Percentiles rank a stretch among this genome's conserved stretches.
These are phyloP conservation scores for Glycine latifolia DNA, from an alignment of 306 rosid genomes.

Conservation along the genomic window DNA sequence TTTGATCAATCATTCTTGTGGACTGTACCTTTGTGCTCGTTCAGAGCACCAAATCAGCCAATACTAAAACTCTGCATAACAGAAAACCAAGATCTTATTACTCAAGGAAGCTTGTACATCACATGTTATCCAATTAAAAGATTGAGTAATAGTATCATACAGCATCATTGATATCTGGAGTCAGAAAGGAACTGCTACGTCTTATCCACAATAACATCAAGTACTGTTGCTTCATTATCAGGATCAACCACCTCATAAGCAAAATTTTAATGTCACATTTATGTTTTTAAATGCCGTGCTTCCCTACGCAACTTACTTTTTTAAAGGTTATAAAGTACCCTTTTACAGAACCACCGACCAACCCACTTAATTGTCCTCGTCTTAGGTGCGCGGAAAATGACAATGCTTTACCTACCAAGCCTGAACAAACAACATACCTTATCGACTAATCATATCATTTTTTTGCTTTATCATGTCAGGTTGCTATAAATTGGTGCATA, in stretches of 20 bases:
- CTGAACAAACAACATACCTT: not conserved
- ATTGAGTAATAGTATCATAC: not conserved
- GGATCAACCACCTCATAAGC: slow-evolving; percentile 39
- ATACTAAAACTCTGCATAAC: not conserved
- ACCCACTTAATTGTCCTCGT: slow-evolving; percentile 36
- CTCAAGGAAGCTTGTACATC: slow-evolving; percentile 3
- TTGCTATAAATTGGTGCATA: slow-evolving; percentile 96
- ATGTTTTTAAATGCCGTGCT: slow-evolving; percentile 22
- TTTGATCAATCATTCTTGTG: not conserved
- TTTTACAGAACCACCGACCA: slow-evolving; percentile 29
- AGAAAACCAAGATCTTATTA: not conserved
- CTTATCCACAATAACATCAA: slow-evolving; percentile 21
- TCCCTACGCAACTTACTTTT: slow-evolving; percentile 27
- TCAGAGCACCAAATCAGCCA: slow-evolving; percentile 8
- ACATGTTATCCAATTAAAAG: not conserved
- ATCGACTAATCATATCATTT: slow-evolving; percentile 12
- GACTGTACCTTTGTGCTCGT: not conserved
- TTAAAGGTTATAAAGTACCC: slow-evolving; percentile 14
- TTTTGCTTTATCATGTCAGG: slow-evolving; percentile 55
- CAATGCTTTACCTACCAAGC: slow-evolving; percentile 1
- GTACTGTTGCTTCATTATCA: slow-evolving; percentile 21
- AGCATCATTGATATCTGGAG: not conserved
- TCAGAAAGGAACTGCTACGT: slow-evolving; percentile 23
- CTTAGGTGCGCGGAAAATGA: slow-evolving; percentile 29
- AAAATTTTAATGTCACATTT: slow-evolving; percentile 21